phyloP scores from a whole-genome alignment of 163 green algal genomes.

The Trebouxiophyceae sp. region DNA sequence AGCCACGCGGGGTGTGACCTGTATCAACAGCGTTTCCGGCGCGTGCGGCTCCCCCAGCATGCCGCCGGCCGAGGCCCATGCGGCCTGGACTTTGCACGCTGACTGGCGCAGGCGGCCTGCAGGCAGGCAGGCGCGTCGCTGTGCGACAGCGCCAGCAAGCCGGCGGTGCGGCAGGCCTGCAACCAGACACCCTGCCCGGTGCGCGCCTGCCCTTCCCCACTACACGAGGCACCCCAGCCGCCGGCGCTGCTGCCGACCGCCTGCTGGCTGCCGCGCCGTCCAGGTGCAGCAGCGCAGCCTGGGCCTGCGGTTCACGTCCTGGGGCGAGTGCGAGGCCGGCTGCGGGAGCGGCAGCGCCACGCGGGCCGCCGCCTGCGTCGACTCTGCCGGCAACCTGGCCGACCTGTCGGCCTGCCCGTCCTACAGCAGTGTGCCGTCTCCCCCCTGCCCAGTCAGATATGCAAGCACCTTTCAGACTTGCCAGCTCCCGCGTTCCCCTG shows the following conservation, averaged over 20 bases:
- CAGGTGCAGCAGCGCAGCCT: conserved; percentile 1
- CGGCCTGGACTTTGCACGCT: neutral
- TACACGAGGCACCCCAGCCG: too few relatives aligned
- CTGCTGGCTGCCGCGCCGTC: too few relatives aligned
- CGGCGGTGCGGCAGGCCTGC: conserved; percentile 1
- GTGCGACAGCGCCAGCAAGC: neutral
- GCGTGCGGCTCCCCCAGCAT: conserved; percentile 1
- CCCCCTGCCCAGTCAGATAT: neutral
- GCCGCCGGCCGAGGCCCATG: neutral
- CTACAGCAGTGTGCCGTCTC: conserved; percentile 6
- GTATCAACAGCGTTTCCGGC: conserved; percentile 15
- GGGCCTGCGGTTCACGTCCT: conserved; percentile 9
- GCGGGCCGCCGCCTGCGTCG: conserved; percentile 7
- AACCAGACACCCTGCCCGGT: conserved; percentile 11
- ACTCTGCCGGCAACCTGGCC: conserved; percentile 4
- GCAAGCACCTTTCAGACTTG: neutral
- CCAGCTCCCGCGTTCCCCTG: too few relatives aligned
- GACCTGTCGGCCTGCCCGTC: conserved; percentile 5
- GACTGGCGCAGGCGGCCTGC: neutral
- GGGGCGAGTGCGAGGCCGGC: conserved; percentile 4
- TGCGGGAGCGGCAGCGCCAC: conserved; percentile 7
- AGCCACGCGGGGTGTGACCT: conserved; percentile 10
- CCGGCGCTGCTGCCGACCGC: too few relatives aligned
- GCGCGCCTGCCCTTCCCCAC: too few relatives aligned
- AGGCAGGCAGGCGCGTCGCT: neutral